A percentile compares a stretch with the other conserved stretches of the same genome.
Evolutionary conservation across 352 stramenopile genomes (phyloP).

Genomic region (Globisporangium takayamanum): DNA sequence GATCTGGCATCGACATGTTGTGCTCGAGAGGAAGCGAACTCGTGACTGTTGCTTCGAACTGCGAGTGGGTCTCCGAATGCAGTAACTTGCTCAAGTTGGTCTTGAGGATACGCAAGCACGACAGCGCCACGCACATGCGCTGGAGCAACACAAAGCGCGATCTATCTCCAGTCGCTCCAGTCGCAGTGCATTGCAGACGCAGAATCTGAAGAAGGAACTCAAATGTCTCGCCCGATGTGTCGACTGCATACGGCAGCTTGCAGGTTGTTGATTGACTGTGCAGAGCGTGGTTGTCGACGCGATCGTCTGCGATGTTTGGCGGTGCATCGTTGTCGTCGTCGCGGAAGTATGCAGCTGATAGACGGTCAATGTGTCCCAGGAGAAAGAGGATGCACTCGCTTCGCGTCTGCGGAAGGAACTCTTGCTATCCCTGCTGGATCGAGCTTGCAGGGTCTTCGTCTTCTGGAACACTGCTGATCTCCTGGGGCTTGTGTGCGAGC

Average conservation of each 20-base stretch:
- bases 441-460: background rate
- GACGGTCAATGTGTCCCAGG: conserved; percentile 37
- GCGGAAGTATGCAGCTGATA: conserved; percentile 23
- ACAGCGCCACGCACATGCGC: conserved; percentile 22
- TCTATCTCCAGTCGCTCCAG: background rate
- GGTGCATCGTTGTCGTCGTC: background rate
- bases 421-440: background rate
- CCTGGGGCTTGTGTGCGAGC: background rate
- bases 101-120: conserved; percentile 37
- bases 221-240: conserved; percentile 26
- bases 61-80: too few species aligned
- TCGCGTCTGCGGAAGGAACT: conserved; percentile 7
- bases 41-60: background rate
- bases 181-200: conserved; percentile 1
- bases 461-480: background rate
- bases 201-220: conserved; percentile 25
- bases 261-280: background rate
- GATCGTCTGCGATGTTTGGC: background rate
- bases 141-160: background rate
- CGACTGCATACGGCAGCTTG: conserved; percentile 34
- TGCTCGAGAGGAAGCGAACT: background rate
- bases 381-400: conserved; percentile 27
- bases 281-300: background rate
- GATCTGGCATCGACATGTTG: background rate
- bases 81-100: conserved; percentile 32